Conservation (phyloP, 2,329 filamentous ascomycete genomes). For the Aureobasidium sp. region DNA sequence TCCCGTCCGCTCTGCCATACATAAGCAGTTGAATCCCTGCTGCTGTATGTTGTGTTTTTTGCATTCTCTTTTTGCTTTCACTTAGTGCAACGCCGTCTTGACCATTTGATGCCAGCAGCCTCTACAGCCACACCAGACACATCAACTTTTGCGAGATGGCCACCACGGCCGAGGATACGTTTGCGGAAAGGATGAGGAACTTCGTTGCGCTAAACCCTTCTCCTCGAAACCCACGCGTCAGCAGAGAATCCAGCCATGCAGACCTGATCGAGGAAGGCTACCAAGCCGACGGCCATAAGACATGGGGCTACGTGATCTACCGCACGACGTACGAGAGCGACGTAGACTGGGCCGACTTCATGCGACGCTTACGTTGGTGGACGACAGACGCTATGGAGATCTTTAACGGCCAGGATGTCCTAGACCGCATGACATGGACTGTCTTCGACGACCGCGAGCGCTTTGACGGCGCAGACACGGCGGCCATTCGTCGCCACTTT, state of each 20-base stretch:
- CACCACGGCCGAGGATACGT: no score
- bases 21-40: no score
- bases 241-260: conserved; percentile 3
- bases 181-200: background rate
- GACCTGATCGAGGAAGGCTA: conserved; percentile 14
- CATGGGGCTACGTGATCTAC: conserved; percentile 18
- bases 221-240: background rate
- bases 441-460: conserved; percentile 15
- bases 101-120: no score
- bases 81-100: no score
- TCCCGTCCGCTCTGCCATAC: no score
- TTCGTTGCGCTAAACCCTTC: background rate
- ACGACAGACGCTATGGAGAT: conserved; percentile 5
- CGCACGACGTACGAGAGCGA: conserved; percentile 15
- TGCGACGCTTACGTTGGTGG: conserved; percentile 8
- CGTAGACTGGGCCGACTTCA: conserved; percentile 15
- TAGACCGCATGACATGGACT: conserved; percentile 12
- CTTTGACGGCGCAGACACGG: conserved; percentile 12
- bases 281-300: conserved; percentile 12
- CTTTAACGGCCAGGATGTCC: conserved; percentile 12
- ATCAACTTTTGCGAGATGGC: no score
- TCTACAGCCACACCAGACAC: no score
- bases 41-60: no score
- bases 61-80: no score
- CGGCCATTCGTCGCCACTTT: conserved; percentile 13